phyloP scores from a whole-genome alignment of 495 filamentous ascomycete genomes.

The Lepidopterella palustris region DNA sequence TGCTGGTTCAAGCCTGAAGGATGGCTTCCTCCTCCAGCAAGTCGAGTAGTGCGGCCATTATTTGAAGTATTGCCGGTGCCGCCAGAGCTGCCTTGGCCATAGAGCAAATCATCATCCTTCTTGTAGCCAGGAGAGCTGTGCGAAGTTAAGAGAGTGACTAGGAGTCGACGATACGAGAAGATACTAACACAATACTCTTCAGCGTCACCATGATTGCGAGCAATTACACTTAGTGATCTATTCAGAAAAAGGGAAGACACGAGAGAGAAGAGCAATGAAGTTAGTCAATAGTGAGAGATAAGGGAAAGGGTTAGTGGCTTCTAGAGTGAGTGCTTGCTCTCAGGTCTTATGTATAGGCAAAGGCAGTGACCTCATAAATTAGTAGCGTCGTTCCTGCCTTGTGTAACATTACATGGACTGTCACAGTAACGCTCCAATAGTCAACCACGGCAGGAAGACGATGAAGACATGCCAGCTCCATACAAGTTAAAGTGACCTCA shows the following conservation, averaged over 20 bases:
- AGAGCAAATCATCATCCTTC: constrained; percentile 21
- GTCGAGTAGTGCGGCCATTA: background rate
- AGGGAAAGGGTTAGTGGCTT: background rate
- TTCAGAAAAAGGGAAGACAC: background rate
- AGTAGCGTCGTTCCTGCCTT: background rate
- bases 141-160: background rate
- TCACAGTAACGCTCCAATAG: no score
- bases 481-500: no score
- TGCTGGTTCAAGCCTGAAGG: constrained; percentile 5
- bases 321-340: background rate
- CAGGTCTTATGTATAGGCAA: background rate
- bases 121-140: constrained; percentile 15
- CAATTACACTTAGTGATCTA: background rate
- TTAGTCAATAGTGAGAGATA: background rate
- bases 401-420: background rate
- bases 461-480: no score
- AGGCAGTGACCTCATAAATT: constrained; percentile 1
- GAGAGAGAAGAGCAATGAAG: background rate
- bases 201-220: constrained; percentile 31
- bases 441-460: no score
- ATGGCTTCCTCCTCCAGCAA: constrained; percentile 24
- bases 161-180: background rate
- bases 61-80: background rate
- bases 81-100: constrained; percentile 9
- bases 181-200: constrained; percentile 30